Base-by-base conservation (phyloP, 2,329 filamentous ascomycete genomes). In the Penicillium rolfsii region DNA sequence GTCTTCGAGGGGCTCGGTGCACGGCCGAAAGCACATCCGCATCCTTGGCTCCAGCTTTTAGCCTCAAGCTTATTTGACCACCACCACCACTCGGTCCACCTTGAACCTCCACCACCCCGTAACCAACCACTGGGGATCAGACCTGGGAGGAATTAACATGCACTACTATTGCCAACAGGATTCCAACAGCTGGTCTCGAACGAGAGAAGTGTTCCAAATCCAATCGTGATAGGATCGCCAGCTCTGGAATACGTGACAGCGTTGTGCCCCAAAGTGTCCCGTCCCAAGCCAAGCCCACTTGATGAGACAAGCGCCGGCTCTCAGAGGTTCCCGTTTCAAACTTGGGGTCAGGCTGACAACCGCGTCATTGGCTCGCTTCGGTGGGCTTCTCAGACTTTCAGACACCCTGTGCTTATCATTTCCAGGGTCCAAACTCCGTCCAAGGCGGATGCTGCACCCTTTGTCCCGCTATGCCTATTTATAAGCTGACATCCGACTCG, bases 61-160 rank as follows among this genome's bases (percentile, higher is more conserved):
- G 59, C 45, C 22, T 61, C 59, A 38, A 61, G 59, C 55, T 61
- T 61, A 61, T 52, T 61, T 55, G 50, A 6, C 46, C 22, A 36
- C 30, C 9, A 50, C 33, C 35, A 36, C 35, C 35, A 38, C 43
- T 26, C 12, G 11, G 12, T 2, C 16, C 43, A 46, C 5, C 1
- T 16, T n/a, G 9, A 22, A 46, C 24, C 14, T 30, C 9, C 14
- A 22, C 33, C 54, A 33, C 35, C 7, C n/a, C 16, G 12, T 35
- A 28, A 8, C 46, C 22, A 50, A n/a, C 53, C 41, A 55, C 16
- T 2, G 6, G 8, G 30, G 16, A 14, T 26, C 38, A 35, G 30
- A n/a, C 28, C 7, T 24, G n/a, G 19, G 24, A 33, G 11, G 19
- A 41, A 22, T 22, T 22, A 22, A 22, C 40, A 43, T 14, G 40